Evolutionary conservation across 306 rosid species (phyloP).

Genomic region (Vicia sativa): DNA sequence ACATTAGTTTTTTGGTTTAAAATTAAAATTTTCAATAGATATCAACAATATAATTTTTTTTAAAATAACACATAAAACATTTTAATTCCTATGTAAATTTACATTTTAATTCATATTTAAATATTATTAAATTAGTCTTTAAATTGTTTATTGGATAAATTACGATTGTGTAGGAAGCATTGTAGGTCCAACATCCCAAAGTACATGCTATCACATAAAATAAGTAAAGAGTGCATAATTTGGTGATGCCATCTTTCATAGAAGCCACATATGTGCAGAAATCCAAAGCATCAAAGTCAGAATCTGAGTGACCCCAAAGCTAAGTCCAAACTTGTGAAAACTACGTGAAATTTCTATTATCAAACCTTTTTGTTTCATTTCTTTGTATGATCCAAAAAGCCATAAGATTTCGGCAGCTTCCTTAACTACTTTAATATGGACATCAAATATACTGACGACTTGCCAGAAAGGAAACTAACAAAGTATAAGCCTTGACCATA

Average conservation of each 20-base stretch:
- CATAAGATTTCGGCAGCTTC: conserved; percentile 41
- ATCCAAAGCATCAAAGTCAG: conserved; percentile 32
- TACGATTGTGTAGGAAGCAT: not conserved
- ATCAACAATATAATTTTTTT: too few relatives aligned
- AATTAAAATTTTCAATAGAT: too few relatives aligned
- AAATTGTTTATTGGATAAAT: not conserved
- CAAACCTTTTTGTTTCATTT: conserved; percentile 33
- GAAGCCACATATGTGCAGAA: conserved; percentile 38
- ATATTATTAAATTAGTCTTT: too few relatives aligned
- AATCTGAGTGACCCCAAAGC: conserved; percentile 28
- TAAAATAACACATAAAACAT: too few relatives aligned
- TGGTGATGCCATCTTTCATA: conserved; percentile 31
- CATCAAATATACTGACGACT: not conserved
- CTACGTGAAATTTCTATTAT: conserved; percentile 48
- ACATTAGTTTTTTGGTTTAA: too few relatives aligned
- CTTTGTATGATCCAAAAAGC: conserved; percentile 27
- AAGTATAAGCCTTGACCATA: too few relatives aligned
- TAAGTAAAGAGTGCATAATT: not conserved
- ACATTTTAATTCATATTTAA: too few relatives aligned
- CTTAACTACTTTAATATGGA: conserved; percentile 14
- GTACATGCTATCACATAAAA: conserved; percentile 9
- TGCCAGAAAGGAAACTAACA: not conserved
- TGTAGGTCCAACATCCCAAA: conserved; percentile 11
- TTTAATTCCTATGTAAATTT: too few relatives aligned
- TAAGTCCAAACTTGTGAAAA: conserved; percentile 44